Base-by-base conservation (phyloP, 139 green algal species). In the Chlorella vulgaris region DNA sequence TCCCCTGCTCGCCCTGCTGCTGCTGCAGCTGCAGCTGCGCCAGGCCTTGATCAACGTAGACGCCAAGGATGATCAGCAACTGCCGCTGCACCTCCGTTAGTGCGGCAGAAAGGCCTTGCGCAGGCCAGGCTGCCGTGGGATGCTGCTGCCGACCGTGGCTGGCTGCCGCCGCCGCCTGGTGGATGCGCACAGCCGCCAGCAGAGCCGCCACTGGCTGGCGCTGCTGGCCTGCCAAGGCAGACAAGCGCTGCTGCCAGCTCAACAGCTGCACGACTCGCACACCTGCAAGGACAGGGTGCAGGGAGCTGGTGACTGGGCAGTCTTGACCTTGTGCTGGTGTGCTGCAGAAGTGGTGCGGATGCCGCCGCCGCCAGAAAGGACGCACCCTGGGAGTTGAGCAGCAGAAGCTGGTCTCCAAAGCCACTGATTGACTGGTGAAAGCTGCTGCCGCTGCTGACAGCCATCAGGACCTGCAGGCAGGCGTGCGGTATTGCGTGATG, bases 191-290 rank as follows among this genome's bases (percentile, higher is more conserved):
- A 28, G 69, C 68, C 1, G 70, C 55, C 42, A 83, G 51, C 31
- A 91, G 66, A 1, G 86, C 87, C 13, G 74, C 74, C 3, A 69
- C 65, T 79, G 84, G 80, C 68, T 75, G 66, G 22, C 51, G 66
- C 66, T 50, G 66, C 26, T 83, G 62, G 0, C 76, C 69, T 15
- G 80, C 69, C 66, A 92, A 80, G 4, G 74, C 78, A 10, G 84
- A 85, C 35, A 92, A 38, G n/a, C 88, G 84, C 69, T 92, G 87
- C 67, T 86, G 83, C 89, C 89, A 92, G 22, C 43, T 62, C 83
- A 92, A 74, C 77, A 90, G 76, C 38, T 88, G 80, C 47, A 83
- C 83, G n/a, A 80, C 62, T 21, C 82, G 69, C 55, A 89, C 68
- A 8, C 88, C 88, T 86, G 81, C 47, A 70, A 4, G 13, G 15